Evolutionary conservation across 1,284 basidiomycete species (phyloP), one percentile per base, ranked within the genome.

Genomic region (Wallemia hederae): DNA sequence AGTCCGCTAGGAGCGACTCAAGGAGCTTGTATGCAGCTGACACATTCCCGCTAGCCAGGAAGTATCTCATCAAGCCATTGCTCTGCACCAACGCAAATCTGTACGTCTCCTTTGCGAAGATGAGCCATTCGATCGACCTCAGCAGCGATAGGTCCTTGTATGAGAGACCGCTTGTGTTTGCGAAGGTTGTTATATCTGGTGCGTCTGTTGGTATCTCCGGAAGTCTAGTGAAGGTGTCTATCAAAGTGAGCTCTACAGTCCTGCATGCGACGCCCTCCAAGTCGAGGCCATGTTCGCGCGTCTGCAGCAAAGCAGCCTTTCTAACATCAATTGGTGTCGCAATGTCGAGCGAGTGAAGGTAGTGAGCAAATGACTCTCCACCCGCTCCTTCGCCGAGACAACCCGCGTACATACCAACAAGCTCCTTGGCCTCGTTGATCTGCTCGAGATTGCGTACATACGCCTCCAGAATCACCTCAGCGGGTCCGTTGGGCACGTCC

Each of bases 341-440:
- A 11, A 86, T 76, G 60, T 81, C 83, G 63, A 94, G 79, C 0
- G 82, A 84, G 27, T 84, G 80, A 28, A 98, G 75, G 79, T 90
- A 97, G 65, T 83, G 74, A 0, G 91, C 90, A 66, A 97, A 98
- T 57, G 87, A 83, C 66, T 89, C 83, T 58, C 92, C 81, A 2
- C 90, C 90, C 65, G 85, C 87, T 63, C 72, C 72, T 62, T 85
- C 82, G n/a, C 89, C 85, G 24, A 98, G 73, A 39, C 85, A 85
- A 55, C 85, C 81, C 1, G 90, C 88, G 68, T 98, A 98, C 75
- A 94, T 80, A 0, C 91, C 90, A 15, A 98, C 89, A 15, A 97
- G 77, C 57, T 83, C 78, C 29, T 85, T 78, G 67, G n/a, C 82
- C 81, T 60, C 74, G 73, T 78, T 61, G 64, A 76, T 62, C 24